A percentile compares a stretch with the other conserved stretches of the same genome.
These are phyloP conservation scores for Linnemannia schmuckeri DNA, from an alignment of 192 early-diverging fungal genomes.

Conservation along the genomic window DNA sequence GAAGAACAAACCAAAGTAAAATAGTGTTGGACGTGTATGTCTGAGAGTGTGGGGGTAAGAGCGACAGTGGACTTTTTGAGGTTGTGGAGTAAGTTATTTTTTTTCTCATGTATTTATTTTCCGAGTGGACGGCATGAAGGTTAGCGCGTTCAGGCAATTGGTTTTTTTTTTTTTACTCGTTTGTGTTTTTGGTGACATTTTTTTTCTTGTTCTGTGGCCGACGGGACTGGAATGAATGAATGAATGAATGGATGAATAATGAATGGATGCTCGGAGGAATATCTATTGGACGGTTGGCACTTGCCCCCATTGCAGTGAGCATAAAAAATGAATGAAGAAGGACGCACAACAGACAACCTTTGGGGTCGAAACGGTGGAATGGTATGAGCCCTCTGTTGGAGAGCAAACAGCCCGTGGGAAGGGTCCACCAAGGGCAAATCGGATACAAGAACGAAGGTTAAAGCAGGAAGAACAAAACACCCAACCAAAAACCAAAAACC, in stretches of 20 bases:
- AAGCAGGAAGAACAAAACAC: not conserved
- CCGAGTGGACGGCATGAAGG: not conserved
- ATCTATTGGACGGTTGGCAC: not conserved
- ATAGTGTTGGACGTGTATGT: not conserved
- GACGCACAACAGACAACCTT: not conserved
- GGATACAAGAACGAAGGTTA: not conserved
- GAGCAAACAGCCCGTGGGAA: constrained; percentile 3
- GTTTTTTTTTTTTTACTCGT: not conserved
- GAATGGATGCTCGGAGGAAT: not conserved
- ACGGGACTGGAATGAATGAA: not conserved
- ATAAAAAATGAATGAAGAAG: not conserved
- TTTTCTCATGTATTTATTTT: not conserved
- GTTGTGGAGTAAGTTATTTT: not conserved
- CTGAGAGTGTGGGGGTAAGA: not conserved
- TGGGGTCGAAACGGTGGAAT: not conserved
- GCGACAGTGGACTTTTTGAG: not conserved
- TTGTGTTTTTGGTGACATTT: too few species aligned
- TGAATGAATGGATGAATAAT: not conserved
- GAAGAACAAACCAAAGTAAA: not conserved
- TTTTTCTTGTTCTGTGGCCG: not conserved
- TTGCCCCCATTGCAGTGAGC: not conserved
- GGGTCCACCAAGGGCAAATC: not conserved
- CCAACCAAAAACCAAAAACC: not conserved
- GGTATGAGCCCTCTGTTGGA: not conserved
- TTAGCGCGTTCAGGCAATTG: not conserved